Base-by-base conservation (phyloP, 1,284 basidiomycete genomes). In the Ustilago sp. region DNA sequence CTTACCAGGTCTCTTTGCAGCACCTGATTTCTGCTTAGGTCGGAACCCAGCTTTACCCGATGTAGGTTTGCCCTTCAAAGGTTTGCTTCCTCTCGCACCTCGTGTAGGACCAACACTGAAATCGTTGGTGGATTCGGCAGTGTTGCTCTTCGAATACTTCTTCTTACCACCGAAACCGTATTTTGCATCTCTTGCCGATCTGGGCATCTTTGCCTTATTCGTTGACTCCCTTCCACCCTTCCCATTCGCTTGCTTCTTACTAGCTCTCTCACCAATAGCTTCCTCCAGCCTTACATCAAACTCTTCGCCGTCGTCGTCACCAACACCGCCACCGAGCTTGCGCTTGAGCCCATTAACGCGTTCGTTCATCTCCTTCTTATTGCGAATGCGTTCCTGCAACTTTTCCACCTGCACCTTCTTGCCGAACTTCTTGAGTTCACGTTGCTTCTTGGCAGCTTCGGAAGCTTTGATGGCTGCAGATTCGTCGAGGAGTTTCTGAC, bases 401-500 rank as follows among this genome's bases (percentile, higher is more conserved):
- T 93, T 93, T 87, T 94, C 93, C 60, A 92, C 88, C 87, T 95
- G 94, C 28, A 98, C 94, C 87, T 98, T 94, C 87, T 98, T 98
- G 55, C 96, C 96, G 84, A 94, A 97, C 89, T 98, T 98, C 89
- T 98, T 98, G 71, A 94, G 92, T 84, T 98, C 93, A 59, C 96
- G 90, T 87, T 98, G 93, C 83, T 92, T 92, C 82, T 93, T 91
- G 83, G 94, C 95, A 63, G 94, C 93, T 85, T 98, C 95, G 68
- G 92, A 90, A 85, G 93, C 93, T 87, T 98, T 95, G 84, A 98
- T 95, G 2, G 90, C 89, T 3, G 94, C 93, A 34, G 89, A 88
- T 86, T 99, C 96, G 86, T 98, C 93, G 32, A 99, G 90, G 38
- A 98, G 88, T 38, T 93, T 91, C 81, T 95, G 92, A 58, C 97